Percentiles rank a stretch among this genome's conserved stretches.
Evolutionary conservation across 352 stramenopile genomes (phyloP).

Genomic region (Phytopythium vexans): DNA sequence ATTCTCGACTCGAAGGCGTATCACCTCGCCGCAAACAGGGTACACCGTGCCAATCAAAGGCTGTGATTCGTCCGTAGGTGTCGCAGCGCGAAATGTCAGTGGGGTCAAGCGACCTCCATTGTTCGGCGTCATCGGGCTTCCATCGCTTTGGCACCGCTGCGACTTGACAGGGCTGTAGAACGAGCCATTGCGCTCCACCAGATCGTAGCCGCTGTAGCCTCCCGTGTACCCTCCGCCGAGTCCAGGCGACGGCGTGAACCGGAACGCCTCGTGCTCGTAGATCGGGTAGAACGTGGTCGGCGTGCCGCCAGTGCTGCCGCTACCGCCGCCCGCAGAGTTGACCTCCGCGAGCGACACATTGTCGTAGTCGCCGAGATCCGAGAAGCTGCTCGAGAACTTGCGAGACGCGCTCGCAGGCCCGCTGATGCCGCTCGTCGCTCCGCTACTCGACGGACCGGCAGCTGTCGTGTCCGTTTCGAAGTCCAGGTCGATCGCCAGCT

Average conservation of each 20-base stretch:
- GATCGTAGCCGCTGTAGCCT: constrained; percentile 38
- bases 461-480: constrained; percentile 58
- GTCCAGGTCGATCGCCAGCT: constrained; percentile 57
- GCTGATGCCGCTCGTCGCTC: constrained; percentile 5
- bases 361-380: constrained; percentile 82
- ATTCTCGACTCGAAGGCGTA: constrained; percentile 71
- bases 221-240: constrained; percentile 34
- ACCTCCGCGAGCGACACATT: constrained; percentile 74
- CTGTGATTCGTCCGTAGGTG: constrained; percentile 57
- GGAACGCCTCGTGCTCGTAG: constrained; percentile 73
- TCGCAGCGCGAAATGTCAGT: constrained; percentile 42
- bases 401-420: constrained; percentile 47
- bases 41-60: constrained; percentile 67
- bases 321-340: constrained; percentile 20
- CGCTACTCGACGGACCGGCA: constrained; percentile 5
- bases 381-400: constrained; percentile 88
- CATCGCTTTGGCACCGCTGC: not conserved
- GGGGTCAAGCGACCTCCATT: constrained; percentile 55
- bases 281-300: constrained; percentile 74
- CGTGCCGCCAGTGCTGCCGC: constrained; percentile 23
- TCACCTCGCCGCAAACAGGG: constrained; percentile 64
- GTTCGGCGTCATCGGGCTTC: constrained; percentile 4
- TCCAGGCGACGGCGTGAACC: constrained; percentile 44
- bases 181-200: constrained; percentile 22
- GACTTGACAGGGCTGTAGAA: constrained; percentile 7